These are phyloP conservation scores for Daldinia sp. DNA, from an alignment of 2,329 filamentous ascomycete species.

Conservation along the genomic window DNA sequence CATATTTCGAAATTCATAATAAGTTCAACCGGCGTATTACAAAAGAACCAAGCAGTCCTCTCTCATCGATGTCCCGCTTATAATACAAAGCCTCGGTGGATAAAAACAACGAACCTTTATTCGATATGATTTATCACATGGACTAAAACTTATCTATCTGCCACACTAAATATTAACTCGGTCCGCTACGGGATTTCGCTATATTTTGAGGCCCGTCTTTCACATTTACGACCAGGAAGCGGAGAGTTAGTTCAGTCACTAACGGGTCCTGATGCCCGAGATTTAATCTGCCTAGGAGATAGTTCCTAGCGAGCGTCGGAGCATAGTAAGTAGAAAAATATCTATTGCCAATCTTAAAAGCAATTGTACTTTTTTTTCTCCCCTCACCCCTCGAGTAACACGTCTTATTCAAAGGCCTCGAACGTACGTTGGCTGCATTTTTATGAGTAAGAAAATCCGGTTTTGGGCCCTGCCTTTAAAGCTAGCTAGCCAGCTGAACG, in stretches of 20 bases:
- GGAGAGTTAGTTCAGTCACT: conserved; percentile 12
- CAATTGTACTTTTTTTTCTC: not conserved
- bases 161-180: conserved; percentile 19
- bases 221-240: conserved; percentile 9
- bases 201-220: conserved; percentile 3
- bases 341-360: not conserved
- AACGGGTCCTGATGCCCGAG: not conserved
- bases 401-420: conserved; percentile 19
- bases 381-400: conserved; percentile 22
- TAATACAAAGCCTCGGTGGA: conserved; percentile 11
- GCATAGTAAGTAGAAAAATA: not conserved
- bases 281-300: conserved; percentile 4
- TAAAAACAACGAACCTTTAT: conserved; percentile 7
- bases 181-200: conserved; percentile 2
- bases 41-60: not conserved
- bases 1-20: conserved; percentile 10
- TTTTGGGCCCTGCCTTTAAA: conserved; percentile 25
- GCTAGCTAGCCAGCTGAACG: conserved; percentile 35
- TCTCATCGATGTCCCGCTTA: not conserved
- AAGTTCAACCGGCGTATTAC: not conserved
- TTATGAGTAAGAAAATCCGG: conserved; percentile 33
- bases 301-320: not conserved
- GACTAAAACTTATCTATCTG: conserved; percentile 7
- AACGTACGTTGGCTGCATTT: conserved; percentile 21
- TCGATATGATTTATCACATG: not conserved